Base-by-base conservation (phyloP, 192 early-diverging fungal genomes). In the Backusella parvicylindrica region DNA sequence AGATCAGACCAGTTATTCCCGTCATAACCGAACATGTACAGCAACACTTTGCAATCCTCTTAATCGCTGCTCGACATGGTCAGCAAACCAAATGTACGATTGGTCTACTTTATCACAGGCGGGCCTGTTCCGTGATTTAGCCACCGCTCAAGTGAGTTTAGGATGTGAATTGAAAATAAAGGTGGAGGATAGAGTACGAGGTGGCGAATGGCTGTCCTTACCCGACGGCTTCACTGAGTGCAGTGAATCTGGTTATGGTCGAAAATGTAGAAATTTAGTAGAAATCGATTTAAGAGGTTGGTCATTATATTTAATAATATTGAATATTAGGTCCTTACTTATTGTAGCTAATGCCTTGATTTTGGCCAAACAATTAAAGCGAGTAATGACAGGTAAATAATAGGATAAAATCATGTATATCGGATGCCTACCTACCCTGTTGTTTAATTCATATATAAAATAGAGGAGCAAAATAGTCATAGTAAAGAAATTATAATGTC, bases 41-140 rank as follows among this genome's bases (percentile, higher is more conserved):
- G 77, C 65, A 13, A 33, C 16, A 35, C 9, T 79, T 36, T 79
- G 77, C 26, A 79, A 79, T 30, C 77, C 77, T 28, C 64, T 53
- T 15, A 68, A 74, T 33, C 30, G 43, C 6, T 79, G 77, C 7
- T 71, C 73, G 12, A 49, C 73, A 21, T 79, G 77, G 77, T 70
- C 32, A 65, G 68, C 72, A 0, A 64, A 40, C 3, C 38, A 47
- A 70, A 4, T 11, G 3, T 79, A 75, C 18, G 35, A 49, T 1
- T 74, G 73, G 73, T 33, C 56, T 9, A 40, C 74, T 7, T 30
- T 79, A 2, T 73, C 73, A 13, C 56, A 74, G 35, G 66, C 70
- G 13, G 47, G 64, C 21, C 15, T 79, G 16, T 79, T 75, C 21
- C 73, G 77, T 16, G 77, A 79, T 36, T 35, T 79, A 4, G 72